Evolutionary conservation across 768 basidiomycete species (phyloP), one percentile per base, ranked within the genome.

Genomic region (Agaricus sinodeliciosus): DNA sequence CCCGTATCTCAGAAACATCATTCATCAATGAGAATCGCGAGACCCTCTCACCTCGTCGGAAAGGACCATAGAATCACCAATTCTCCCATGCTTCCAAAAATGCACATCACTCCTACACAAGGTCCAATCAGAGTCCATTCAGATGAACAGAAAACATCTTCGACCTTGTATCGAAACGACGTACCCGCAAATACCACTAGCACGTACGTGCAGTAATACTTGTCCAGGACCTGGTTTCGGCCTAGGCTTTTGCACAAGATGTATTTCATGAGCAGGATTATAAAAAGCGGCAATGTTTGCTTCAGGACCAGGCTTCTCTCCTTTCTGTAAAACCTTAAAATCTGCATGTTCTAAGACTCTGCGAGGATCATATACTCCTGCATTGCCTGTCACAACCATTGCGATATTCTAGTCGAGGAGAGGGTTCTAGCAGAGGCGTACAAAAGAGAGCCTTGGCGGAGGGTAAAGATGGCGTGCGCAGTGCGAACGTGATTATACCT

Each of bases 11-110:
- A 51, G 49, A 36, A 37, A 26, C 13, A 13, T 11, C 3, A 44
- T 31, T 41, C 49, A 42, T 46, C 1, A 22, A 35, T 31, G 31
- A 13, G 8, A 22, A 9, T 15, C 13, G 12, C 12, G 16, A 43
- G 15, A 52, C 11, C 18, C 8, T 53, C 61, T 56, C 52, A 80
- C 82, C 68, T 85, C 83, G 55, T 84, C 83, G 12, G 77, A 80
- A 26, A 85, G 83, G 19, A 85, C 69, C 84, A 85, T 85, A 0
- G 81, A 81, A 59, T 83, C 80, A 8, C 84, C 84, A 48, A 85
- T 75, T 37, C 80, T 69, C 5, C 84, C 84, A 63, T 85, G 81
- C 57, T 83, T 74, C 84, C 84, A 86, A 63, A 85, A 85, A 62
- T 86, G 84, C 58, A 86, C 80, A 55, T 85, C 84, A 43, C 81